Evolutionary conservation across 2,329 filamentous ascomycete genomes (phyloP), one percentile per base, ranked within the genome.

Genomic region (Cercospora sp.): DNA sequence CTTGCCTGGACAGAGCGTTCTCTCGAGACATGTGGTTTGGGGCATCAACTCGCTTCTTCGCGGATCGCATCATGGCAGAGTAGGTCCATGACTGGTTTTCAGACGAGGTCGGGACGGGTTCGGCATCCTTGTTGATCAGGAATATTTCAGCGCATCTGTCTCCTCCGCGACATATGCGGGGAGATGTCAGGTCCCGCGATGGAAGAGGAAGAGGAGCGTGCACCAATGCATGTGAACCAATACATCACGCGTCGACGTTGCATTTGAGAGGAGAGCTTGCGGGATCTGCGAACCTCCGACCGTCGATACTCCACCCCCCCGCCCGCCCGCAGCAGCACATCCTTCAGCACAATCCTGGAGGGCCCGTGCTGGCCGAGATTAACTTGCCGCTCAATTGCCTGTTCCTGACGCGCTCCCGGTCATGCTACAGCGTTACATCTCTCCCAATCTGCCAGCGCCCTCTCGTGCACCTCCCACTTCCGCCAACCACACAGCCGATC

Each of bases 351-450:
- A n/a, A 20, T 20, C 23, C 51, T 57, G 13, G 23, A n/a, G 48
- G 26, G 20, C 5, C 48, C 12, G 48, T 30, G 48, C 48, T 48
- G 45, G 45, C 23, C 23, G 48, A 55, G 48, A 55, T 55, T 28
- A 28, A 59, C 30, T 31, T 33, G 55, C 31, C 55, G 55, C 55
- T 59, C 55, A 36, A 31, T 59, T 59, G 55, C 55, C 55, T 59
- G 55, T 59, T 59, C 55, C 55, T 59, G 55, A 59, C 28, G 28
- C 26, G 10, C 23, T 16, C 12, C 48, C 10, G 31, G 23, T 23
- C 23, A 23, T 23, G 23, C 3, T 23, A 28, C 33, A 6, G 33
- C 36, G 36, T 42, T n/a, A 8, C 36, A n/a, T 16, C 16, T 42
- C 55, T 33, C 28, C 31, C 7, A 36, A 57, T 31, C 23, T n/a